A percentile compares a stretch with the other conserved stretches of the same genome.
Evolutionary conservation across 129 eudicot species (phyloP).

Genomic region (Escallonia rubra): DNA sequence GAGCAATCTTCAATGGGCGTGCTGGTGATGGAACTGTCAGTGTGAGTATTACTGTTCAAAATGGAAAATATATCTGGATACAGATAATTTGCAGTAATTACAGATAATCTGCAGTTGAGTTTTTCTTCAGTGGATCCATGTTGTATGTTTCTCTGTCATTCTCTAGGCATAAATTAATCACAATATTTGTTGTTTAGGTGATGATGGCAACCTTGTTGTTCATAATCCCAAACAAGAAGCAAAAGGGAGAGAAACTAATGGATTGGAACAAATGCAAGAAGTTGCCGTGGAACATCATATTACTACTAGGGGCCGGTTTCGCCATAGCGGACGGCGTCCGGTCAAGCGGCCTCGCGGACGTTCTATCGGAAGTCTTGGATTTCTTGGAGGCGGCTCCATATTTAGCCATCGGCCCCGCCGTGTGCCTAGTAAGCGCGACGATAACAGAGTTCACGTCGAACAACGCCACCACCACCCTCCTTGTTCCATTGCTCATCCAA

Average conservation of each 20-base stretch:
- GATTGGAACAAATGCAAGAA: slow-evolving; percentile 98
- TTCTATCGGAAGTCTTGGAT: slow-evolving; percentile 39
- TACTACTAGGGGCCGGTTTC: slow-evolving; percentile 85
- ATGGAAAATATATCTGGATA: neutral
- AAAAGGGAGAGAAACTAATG: slow-evolving; percentile 77
- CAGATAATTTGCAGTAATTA: neutral
- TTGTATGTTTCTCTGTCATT: neutral
- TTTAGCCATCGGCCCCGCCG: slow-evolving; percentile 54
- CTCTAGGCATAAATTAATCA: neutral
- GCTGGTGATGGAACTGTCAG: slow-evolving; percentile 95
- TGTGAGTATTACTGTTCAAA: slow-evolving; percentile 32
- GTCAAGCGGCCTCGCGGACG: slow-evolving; percentile 70
- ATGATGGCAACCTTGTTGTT: slow-evolving; percentile 85
- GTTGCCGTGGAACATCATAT: slow-evolving; percentile 74
- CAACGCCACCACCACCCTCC: slow-evolving; percentile 70
- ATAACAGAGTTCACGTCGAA: slow-evolving; percentile 86
- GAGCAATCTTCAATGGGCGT: slow-evolving; percentile 59
- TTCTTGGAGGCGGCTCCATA: slow-evolving; percentile 64
- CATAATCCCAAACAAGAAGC: slow-evolving; percentile 83
- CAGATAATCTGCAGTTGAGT: too few species aligned
- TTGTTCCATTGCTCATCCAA: slow-evolving; percentile 70
- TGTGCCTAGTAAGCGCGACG: slow-evolving; percentile 49
- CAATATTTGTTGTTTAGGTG: slow-evolving; percentile 30
- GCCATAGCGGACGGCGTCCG: slow-evolving; percentile 90
- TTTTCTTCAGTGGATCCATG: neutral